These are phyloP conservation scores for Mucor lusitanicus DNA, from an alignment of 371 early-diverging fungal genomes.

Conservation along the genomic window DNA sequence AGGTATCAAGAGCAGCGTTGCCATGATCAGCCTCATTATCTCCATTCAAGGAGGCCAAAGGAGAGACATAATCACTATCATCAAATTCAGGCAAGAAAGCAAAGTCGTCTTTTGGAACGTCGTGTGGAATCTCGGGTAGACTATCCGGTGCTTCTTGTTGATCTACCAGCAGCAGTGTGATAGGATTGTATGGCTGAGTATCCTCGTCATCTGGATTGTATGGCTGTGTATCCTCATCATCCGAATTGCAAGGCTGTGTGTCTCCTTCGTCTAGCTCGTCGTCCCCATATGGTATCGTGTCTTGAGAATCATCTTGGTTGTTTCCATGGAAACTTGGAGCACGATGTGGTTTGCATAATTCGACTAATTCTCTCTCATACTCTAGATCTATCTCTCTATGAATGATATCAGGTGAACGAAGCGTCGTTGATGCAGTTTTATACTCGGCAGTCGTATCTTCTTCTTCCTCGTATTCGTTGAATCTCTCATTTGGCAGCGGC, in stretches of 20 bases:
- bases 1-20: background rate
- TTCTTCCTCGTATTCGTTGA: background rate
- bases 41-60: background rate
- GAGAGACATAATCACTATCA: background rate
- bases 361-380: background rate
- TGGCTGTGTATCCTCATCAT: background rate
- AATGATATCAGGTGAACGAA: background rate
- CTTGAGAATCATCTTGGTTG: background rate
- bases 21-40: background rate
- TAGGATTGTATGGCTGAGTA: background rate
- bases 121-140: background rate
- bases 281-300: background rate
- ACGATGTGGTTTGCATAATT: background rate
- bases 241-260: background rate
- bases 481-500: background rate
- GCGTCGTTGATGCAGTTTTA: background rate
- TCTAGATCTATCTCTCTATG: background rate
- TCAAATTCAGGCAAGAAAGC: background rate
- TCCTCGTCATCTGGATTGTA: background rate
- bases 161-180: background rate
- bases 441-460: background rate
- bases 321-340: background rate
- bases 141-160: background rate
- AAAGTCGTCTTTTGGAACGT: background rate
- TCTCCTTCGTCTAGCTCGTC: background rate